Conservation (phyloP, 2,329 filamentous ascomycete genomes). For the Clonostachys rhizophaga region DNA sequence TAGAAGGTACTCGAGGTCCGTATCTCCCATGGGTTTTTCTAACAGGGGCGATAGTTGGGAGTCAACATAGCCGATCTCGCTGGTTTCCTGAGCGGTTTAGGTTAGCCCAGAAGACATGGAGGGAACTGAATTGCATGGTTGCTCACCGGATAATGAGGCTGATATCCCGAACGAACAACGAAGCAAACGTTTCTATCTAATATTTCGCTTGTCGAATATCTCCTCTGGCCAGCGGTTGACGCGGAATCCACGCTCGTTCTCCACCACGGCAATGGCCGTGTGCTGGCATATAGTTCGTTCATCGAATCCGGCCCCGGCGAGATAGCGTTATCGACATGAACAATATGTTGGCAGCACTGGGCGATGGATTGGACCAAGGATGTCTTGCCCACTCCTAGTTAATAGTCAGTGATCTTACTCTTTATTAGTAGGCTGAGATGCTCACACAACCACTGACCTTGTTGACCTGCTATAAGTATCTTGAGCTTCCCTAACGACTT, state of each 20-base stretch:
- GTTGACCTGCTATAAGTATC: slow-evolving; percentile 77
- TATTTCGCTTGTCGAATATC: slow-evolving; percentile 65
- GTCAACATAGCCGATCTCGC: slow-evolving; percentile 68
- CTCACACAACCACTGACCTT: slow-evolving; percentile 43
- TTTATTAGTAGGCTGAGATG: too few species aligned
- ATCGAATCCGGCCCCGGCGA: slow-evolving; percentile 27
- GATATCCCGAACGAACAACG: slow-evolving; percentile 69
- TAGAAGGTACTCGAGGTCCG: slow-evolving; percentile 71
- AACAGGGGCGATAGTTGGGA: slow-evolving; percentile 21
- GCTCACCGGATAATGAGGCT: slow-evolving; percentile 21
- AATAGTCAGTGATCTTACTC: not conserved
- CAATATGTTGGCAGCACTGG: slow-evolving; percentile 84
- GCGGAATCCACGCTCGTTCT: slow-evolving; percentile 73
- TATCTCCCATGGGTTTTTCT: slow-evolving; percentile 57
- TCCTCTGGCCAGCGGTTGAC: slow-evolving; percentile 51
- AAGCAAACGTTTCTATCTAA: slow-evolving; percentile 93
- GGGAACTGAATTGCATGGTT: not conserved
- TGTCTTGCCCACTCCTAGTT: slow-evolving; percentile 76
- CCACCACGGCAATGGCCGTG: slow-evolving; percentile 83
- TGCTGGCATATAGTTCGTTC: slow-evolving; percentile 72
- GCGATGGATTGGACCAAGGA: slow-evolving; percentile 85
- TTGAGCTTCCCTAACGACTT: slow-evolving; percentile 83
- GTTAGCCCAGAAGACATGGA: too few species aligned
- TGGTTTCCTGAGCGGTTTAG: slow-evolving; percentile 26
- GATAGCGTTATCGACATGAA: slow-evolving; percentile 74